Evolutionary conservation across 2,329 filamentous ascomycete species (phyloP), one percentile per base, ranked within the genome.

Genomic region (Sporothrix euskadiensis): DNA sequence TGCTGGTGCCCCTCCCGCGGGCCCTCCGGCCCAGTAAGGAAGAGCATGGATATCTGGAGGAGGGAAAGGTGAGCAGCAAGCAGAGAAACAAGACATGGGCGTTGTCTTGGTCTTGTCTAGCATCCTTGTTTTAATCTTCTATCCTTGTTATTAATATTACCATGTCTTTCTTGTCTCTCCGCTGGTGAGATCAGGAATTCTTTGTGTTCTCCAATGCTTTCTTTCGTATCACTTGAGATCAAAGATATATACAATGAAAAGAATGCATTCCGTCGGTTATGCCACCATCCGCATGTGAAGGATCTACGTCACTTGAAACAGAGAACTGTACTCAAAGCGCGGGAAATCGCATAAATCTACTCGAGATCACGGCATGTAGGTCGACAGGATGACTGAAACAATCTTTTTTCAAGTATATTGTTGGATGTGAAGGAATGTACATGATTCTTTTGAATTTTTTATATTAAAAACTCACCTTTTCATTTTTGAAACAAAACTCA

Each of bases 61-160:
- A 54, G 22, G 4, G 39, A 19, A 69, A 10, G 65, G 26, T 35
- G 1, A 59, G 30, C 26, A 69, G 47, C 26, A 35, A 2, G 30
- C 22, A 30, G 19, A 63, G 35, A 19, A 41, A 22, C 19, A 22
- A 63, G 16, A 26, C 59, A 26, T 26, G n/a, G 35, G 35, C 4
- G 10, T n/a, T 56, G 30, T n/a, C 30, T 49, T 16, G 9, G 59
- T 65, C 59, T 65, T 10, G 44, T 35, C 4, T 26, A 10, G 12
- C 8, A 44, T 56, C 30, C 35, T 65, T 65, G 59, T 65, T 65
- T 44, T 65, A 65, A 14, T 65, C 35, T 44, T 41, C 32, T 63
- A 19, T 41, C 19, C 26, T 57, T 32, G 32, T 57, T 54, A 16
- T 54, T 19, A 59, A 59, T 35, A 10, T 63, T 63, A 22, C 30